A percentile compares a stretch with the other conserved stretches of the same genome.
Conservation (phyloP, 352 stramenopile species). For the Phytophthora colocasiae region DNA sequence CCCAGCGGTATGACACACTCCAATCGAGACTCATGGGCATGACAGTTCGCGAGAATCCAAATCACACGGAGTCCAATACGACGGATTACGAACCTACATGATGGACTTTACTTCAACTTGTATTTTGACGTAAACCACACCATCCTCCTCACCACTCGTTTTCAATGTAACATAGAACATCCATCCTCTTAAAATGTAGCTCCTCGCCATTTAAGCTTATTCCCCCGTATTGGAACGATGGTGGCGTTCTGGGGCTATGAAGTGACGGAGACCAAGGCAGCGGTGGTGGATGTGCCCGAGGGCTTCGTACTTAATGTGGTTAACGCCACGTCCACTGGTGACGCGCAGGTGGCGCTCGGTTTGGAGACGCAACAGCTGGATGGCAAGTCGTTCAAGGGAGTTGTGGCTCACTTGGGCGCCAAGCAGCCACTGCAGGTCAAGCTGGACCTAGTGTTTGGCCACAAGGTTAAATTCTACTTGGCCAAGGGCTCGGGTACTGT, state of each 20-base stretch:
- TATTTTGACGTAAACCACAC: slow-evolving; percentile 30
- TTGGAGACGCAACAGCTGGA: slow-evolving; percentile 78
- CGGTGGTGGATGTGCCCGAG: slow-evolving; percentile 55
- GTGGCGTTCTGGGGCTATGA: slow-evolving; percentile 66
- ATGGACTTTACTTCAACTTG: slow-evolving; percentile 1
- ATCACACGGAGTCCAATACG: too few relatives aligned
- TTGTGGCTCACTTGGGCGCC: slow-evolving; percentile 63
- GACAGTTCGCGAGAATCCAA: too few relatives aligned
- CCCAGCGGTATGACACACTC: too few relatives aligned
- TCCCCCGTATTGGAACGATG: slow-evolving; percentile 23
- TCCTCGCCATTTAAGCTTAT: slow-evolving; percentile 18
- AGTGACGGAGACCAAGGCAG: slow-evolving; percentile 65
- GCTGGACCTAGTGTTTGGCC: slow-evolving; percentile 81
- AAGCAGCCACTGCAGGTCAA: slow-evolving; percentile 71
- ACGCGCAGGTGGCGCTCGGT: slow-evolving; percentile 50
- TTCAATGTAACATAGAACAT: slow-evolving; percentile 4
- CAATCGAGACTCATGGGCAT: too few relatives aligned
- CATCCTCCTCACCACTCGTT: slow-evolving; percentile 40
- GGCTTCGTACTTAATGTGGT: slow-evolving; percentile 73
- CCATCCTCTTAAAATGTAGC: background rate
- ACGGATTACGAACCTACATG: too few relatives aligned
- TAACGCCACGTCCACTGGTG: slow-evolving; percentile 50
- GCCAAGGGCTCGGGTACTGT: slow-evolving; percentile 63
- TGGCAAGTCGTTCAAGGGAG: slow-evolving; percentile 66
- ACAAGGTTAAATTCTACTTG: slow-evolving; percentile 83